A percentile compares a stretch with the other conserved stretches of the same genome.
These are phyloP conservation scores for Coleophoma eucalyptorum DNA, from an alignment of 2,329 filamentous ascomycete species.

Conservation along the genomic window DNA sequence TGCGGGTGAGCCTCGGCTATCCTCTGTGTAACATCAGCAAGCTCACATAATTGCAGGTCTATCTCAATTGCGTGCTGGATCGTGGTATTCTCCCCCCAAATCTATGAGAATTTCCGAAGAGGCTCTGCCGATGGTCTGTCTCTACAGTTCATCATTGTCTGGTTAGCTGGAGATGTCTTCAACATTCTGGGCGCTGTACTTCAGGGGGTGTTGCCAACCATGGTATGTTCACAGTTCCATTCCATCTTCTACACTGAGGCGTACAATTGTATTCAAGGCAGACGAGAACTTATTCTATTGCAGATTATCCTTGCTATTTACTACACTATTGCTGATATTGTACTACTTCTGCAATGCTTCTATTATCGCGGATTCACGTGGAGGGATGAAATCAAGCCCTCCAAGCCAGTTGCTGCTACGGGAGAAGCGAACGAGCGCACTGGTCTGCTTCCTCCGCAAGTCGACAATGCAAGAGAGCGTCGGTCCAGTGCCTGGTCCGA, in stretches of 20 bases:
- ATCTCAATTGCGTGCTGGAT: slow-evolving; percentile 96
- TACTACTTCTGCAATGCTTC: slow-evolving; percentile 85
- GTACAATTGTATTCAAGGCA: neutral
- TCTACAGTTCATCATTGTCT: slow-evolving; percentile 87
- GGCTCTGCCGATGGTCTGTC: slow-evolving; percentile 84
- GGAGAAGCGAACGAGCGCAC: slow-evolving; percentile 48
- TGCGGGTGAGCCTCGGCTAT: slow-evolving; percentile 57
- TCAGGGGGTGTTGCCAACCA: slow-evolving; percentile 89
- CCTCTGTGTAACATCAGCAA: too few relatives aligned
- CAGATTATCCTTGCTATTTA: slow-evolving; percentile 87
- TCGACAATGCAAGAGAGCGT: slow-evolving; percentile 41
- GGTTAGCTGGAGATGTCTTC: slow-evolving; percentile 92
- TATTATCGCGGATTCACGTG: slow-evolving; percentile 87
- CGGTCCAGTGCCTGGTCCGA: slow-evolving; percentile 55
- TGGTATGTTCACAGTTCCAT: slow-evolving; percentile 47
- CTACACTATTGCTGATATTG: slow-evolving; percentile 88
- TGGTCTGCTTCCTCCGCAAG: slow-evolving; percentile 37
- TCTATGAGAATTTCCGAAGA: slow-evolving; percentile 89
- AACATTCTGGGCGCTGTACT: slow-evolving; percentile 92
- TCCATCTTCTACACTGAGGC: slow-evolving; percentile 4
- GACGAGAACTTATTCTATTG: slow-evolving; percentile 1
- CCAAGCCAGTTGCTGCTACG: slow-evolving; percentile 34
- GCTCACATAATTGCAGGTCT: slow-evolving; percentile 49
- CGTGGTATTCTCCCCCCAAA: slow-evolving; percentile 95
- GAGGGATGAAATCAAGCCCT: slow-evolving; percentile 46